Conservation (phyloP, 1,284 basidiomycete genomes). For the Violaceomyces palustris region DNA sequence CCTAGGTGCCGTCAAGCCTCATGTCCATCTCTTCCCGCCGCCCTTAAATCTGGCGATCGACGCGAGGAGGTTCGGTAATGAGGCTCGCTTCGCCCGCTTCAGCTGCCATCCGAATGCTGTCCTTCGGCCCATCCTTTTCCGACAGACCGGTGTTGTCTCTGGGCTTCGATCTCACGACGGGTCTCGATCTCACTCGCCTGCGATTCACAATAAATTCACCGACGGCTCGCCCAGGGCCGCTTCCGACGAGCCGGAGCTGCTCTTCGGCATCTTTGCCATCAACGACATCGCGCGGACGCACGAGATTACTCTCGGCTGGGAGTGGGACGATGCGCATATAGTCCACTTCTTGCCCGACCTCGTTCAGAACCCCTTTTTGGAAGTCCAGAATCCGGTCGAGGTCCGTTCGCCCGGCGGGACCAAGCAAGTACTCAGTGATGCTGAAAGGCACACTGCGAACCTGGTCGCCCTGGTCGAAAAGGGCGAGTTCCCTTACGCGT, state of each 20-base stretch:
- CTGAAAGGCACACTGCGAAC: conserved; percentile 22
- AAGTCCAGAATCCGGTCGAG: conserved; percentile 20
- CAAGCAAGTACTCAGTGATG: conserved; percentile 6
- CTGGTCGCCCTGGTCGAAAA: conserved; percentile 31
- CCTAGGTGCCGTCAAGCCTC: conserved; percentile 60
- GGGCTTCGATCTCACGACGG: conserved; percentile 17
- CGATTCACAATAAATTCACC: conserved; percentile 1
- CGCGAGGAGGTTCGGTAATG: conserved; percentile 69
- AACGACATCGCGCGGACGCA: conserved; percentile 72
- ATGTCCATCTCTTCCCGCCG: conserved; percentile 73
- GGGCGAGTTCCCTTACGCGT: conserved; percentile 48
- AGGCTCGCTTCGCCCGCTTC: conserved; percentile 70
- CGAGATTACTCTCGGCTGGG: conserved; percentile 88
- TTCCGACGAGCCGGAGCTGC: conserved; percentile 58
- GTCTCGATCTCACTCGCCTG: conserved; percentile 15
- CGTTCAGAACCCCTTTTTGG: conserved; percentile 56
- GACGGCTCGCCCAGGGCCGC: too few species aligned
- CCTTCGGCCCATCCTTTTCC: conserved; percentile 69
- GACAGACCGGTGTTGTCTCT: conserved; percentile 10
- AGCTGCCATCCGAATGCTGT: conserved; percentile 88
- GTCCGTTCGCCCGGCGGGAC: not conserved
- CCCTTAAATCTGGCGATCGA: conserved; percentile 79
- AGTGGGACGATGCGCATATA: conserved; percentile 89
- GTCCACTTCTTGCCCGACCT: conserved; percentile 75
- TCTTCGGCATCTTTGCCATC: conserved; percentile 78